phyloP scores from a whole-genome alignment of 805 yeast species.

The Maudiozyma turicensis region DNA sequence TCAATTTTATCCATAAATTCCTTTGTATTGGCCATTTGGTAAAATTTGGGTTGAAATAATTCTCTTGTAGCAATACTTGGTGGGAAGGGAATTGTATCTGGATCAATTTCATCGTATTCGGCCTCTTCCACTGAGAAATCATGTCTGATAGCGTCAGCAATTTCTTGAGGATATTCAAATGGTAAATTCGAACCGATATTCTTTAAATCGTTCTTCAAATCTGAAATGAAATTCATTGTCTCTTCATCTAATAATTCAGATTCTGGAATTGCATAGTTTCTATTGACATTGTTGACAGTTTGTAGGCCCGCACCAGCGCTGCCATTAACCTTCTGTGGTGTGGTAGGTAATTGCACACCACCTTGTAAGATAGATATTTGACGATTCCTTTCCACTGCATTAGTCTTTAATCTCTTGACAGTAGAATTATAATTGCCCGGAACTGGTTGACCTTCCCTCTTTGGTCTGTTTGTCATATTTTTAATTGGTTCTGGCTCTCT shows the following conservation, averaged over 20 bases:
- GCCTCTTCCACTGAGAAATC: slow-evolving; percentile 25
- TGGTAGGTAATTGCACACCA: no score
- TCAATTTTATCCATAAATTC: slow-evolving; percentile 29
- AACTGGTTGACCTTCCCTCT: slow-evolving; percentile 22
- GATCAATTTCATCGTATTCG: slow-evolving; percentile 21
- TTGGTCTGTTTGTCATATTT: slow-evolving; percentile 39
- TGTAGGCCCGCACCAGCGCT: slow-evolving; percentile 4
- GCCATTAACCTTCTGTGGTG: slow-evolving; percentile 13
- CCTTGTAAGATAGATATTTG: slow-evolving; percentile 1
- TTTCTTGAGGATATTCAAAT: slow-evolving; percentile 28
- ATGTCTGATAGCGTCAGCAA: slow-evolving; percentile 28
- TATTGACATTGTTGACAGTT: slow-evolving; percentile 22
- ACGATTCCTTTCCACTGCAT: slow-evolving; percentile 3
- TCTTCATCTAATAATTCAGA: slow-evolving; percentile 29
- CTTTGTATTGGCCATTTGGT: slow-evolving; percentile 19
- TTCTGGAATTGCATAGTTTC: slow-evolving; percentile 29
- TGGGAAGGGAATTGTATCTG: slow-evolving; percentile 27
- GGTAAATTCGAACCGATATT: slow-evolving; percentile 19
- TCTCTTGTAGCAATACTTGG: slow-evolving; percentile 26
- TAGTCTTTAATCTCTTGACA: slow-evolving; percentile 16
- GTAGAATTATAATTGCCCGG: slow-evolving; percentile 28
- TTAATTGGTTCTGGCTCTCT: slow-evolving; percentile 47
- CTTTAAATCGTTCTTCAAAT: slow-evolving; percentile 19
- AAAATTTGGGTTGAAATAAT: slow-evolving; percentile 27
- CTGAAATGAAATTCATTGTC: slow-evolving; percentile 30